phyloP scores from a whole-genome alignment of 352 stramenopile genomes.

The Hyphochytrium catenoides region DNA sequence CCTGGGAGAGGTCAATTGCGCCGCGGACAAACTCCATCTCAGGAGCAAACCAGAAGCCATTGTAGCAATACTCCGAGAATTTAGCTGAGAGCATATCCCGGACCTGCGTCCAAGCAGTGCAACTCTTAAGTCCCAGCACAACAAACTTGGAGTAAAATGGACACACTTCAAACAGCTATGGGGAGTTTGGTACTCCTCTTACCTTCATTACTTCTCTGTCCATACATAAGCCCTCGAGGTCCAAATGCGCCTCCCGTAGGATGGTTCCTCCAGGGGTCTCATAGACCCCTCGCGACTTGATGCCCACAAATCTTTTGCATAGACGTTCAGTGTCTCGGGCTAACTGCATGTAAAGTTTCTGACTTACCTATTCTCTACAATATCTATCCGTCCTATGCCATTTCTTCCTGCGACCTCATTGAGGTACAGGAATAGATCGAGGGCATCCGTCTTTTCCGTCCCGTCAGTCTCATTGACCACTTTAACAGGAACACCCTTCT shows the following conservation, averaged over 20 bases:
- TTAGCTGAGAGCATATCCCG: conserved; percentile 77
- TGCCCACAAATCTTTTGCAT: conserved; percentile 97
- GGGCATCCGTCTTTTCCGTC: conserved; percentile 60
- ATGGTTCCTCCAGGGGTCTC: conserved; percentile 92
- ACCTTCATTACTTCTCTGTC: conserved; percentile 87
- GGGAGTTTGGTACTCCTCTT: too few relatives aligned
- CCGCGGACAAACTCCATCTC: conserved; percentile 95
- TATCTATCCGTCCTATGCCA: conserved; percentile 91
- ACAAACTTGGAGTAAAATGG: too few relatives aligned
- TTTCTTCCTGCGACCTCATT: conserved; percentile 91
- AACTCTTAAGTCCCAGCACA: too few relatives aligned
- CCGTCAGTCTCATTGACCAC: conserved; percentile 64
- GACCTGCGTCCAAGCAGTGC: conserved; percentile 12
- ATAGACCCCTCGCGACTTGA: conserved; percentile 97
- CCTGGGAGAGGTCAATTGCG: conserved; percentile 79
- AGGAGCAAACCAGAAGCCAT: conserved; percentile 98
- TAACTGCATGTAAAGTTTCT: too few relatives aligned
- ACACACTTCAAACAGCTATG: too few relatives aligned
- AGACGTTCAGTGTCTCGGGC: too few relatives aligned
- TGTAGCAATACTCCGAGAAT: conserved; percentile 95
- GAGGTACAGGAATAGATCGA: conserved; percentile 90
- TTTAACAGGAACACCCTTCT: conserved; percentile 76
- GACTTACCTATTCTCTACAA: conserved; percentile 99
- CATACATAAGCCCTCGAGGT: conserved; percentile 86
- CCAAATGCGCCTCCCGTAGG: conserved; percentile 54